These are phyloP conservation scores for Lipomyces orientalis DNA, from an alignment of 805 yeast genomes.

Conservation along the genomic window DNA sequence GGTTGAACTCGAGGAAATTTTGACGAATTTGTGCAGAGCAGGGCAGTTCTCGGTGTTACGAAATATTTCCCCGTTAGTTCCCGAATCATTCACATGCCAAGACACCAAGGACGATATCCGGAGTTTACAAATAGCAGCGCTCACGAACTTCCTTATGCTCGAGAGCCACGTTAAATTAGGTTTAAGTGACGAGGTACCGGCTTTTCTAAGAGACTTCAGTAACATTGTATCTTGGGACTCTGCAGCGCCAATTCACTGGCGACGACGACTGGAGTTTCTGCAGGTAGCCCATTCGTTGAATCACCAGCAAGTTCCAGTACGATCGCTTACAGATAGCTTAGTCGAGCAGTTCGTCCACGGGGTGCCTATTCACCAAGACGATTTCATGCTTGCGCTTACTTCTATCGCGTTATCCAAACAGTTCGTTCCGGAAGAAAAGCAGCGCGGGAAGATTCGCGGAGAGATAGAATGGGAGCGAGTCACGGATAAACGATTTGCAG, in stretches of 20 bases:
- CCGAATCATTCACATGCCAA: constrained; percentile 5
- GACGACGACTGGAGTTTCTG: constrained; percentile 42
- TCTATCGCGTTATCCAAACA: constrained; percentile 43
- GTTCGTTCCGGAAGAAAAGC: constrained; percentile 31
- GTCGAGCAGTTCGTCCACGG: constrained; percentile 45
- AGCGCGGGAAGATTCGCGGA: constrained; percentile 35
- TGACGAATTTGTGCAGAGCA: neutral
- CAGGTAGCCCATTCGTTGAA: constrained; percentile 39
- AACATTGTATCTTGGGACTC: neutral
- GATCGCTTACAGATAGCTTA: constrained; percentile 40
- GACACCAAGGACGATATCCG: constrained; percentile 17
- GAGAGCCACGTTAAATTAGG: neutral
- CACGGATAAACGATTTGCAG: constrained; percentile 17
- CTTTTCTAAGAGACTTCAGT: neutral
- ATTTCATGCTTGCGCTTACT: constrained; percentile 41
- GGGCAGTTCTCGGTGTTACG: neutral
- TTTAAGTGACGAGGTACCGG: neutral
- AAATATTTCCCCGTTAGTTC: neutral
- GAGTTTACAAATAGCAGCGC: constrained; percentile 19
- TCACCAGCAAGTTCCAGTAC: constrained; percentile 38
- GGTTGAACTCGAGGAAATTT: neutral
- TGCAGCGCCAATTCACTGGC: constrained; percentile 40
- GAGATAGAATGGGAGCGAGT: constrained; percentile 34
- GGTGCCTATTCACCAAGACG: constrained; percentile 39
- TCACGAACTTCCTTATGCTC: constrained; percentile 17